These are phyloP conservation scores for Wakefieldia striispora DNA, from an alignment of 768 basidiomycete species.

Conservation along the genomic window DNA sequence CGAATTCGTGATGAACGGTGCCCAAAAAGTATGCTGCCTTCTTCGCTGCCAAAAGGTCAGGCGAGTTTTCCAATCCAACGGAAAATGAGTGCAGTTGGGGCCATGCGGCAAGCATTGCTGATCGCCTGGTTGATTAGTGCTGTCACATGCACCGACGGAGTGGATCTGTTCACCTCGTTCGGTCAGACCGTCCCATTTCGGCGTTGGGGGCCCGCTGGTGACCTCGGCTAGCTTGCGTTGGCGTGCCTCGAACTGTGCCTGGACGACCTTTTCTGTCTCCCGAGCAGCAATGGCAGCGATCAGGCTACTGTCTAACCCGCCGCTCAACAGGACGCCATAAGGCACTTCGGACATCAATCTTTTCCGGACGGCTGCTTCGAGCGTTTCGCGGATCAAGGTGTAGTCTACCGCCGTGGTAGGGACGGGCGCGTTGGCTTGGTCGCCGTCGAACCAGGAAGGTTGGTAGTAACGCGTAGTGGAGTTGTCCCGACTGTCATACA, in stretches of 20 bases:
- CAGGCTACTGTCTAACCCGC: conserved; percentile 93
- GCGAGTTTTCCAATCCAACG: conserved; percentile 91
- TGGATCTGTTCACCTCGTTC: conserved; percentile 51
- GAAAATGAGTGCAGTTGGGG: conserved; percentile 98
- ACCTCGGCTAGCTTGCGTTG: conserved; percentile 55
- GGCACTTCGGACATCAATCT: conserved; percentile 98
- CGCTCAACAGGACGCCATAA: conserved; percentile 93
- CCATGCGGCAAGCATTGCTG: conserved; percentile 82
- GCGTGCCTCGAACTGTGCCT: conserved; percentile 71
- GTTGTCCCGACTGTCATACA: conserved; percentile 83
- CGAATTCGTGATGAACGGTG: conserved; percentile 95
- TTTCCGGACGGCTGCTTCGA: conserved; percentile 92
- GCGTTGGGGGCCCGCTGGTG: conserved; percentile 56
- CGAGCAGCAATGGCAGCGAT: conserved; percentile 94
- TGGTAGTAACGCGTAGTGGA: conserved; percentile 82
- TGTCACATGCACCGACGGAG: background rate
- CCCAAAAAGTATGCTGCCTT: conserved; percentile 93
- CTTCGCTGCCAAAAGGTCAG: conserved; percentile 89
- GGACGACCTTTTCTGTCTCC: conserved; percentile 90
- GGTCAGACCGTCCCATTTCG: conserved; percentile 41
- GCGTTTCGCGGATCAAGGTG: conserved; percentile 67
- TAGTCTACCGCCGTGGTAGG: conserved; percentile 65
- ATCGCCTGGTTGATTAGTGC: conserved; percentile 5
- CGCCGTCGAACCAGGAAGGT: conserved; percentile 89
- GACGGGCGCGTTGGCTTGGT: conserved; percentile 56